Evolutionary conservation across 148 eudicot species (phyloP).

Genomic region (Rheum nobile): DNA sequence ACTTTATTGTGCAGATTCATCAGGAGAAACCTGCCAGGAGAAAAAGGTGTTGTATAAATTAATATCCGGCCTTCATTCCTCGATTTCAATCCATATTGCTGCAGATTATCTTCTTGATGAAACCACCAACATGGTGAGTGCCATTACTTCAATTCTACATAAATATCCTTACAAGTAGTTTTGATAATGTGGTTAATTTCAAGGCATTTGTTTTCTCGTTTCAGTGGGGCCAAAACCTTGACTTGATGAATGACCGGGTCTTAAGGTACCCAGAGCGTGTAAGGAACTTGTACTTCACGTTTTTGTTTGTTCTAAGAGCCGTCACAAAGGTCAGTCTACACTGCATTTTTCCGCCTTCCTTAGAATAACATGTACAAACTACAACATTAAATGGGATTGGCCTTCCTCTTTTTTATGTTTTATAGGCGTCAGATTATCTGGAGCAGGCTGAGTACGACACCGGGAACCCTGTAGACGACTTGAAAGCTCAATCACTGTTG

Average conservation of each 20-base stretch:
- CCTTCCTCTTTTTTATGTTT: not conserved
- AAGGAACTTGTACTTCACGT: constrained; percentile 80
- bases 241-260: constrained; percentile 73
- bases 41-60: constrained; percentile 80
- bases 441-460: constrained; percentile 95
- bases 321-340: constrained; percentile 59
- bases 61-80: constrained; percentile 90
- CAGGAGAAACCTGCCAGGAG: constrained; percentile 81
- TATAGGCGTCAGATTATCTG: constrained; percentile 75
- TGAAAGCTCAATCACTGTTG: constrained; percentile 75
- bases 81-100: constrained; percentile 85
- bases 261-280: constrained; percentile 81
- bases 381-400: not conserved
- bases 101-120: constrained; percentile 89
- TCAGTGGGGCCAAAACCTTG: constrained; percentile 91
- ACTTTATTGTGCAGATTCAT: constrained; percentile 34
- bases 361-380: not conserved
- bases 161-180: not conserved
- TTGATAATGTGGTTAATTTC: not conserved
- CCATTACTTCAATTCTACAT: not conserved
- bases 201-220: constrained; percentile 8
- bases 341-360: not conserved
- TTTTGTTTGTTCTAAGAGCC: constrained; percentile 91
- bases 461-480: constrained; percentile 73
- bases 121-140: constrained; percentile 44